Percentiles rank a stretch among this genome's conserved stretches.
phyloP scores from a whole-genome alignment of 164 flowering plant genomes.

The Vitis amurensis region DNA sequence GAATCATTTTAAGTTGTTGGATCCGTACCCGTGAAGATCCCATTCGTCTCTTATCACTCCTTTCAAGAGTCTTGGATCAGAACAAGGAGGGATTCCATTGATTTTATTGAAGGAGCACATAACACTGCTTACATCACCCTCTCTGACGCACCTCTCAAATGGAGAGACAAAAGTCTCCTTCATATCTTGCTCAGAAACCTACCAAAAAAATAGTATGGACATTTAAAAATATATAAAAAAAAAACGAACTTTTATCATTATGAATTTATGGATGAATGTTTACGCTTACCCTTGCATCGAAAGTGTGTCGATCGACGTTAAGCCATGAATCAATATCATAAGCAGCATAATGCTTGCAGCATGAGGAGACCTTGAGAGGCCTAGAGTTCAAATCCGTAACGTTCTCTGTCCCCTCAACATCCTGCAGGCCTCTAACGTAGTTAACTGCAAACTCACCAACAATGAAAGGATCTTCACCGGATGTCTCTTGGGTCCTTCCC shows the following conservation, averaged over 20 bases:
- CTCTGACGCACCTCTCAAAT: conserved; percentile 7
- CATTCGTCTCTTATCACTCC: neutral
- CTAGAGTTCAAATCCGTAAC: neutral
- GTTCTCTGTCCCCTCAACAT: conserved; percentile 7
- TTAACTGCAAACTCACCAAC: conserved; percentile 13
- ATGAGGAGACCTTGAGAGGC: conserved; percentile 23
- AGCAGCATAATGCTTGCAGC: conserved; percentile 30
- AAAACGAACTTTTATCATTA: too few species aligned
- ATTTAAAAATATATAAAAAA: too few species aligned
- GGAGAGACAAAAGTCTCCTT: neutral
- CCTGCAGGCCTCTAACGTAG: conserved; percentile 31
- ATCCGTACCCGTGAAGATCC: conserved; percentile 4
- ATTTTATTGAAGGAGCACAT: conserved; percentile 12
- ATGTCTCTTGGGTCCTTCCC: conserved; percentile 23
- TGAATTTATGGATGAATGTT: too few species aligned
- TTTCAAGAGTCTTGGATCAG: conserved; percentile 9
- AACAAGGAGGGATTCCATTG: conserved; percentile 9
- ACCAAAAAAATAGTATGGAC: neutral
- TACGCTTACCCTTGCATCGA: conserved; percentile 16
- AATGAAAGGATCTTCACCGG: conserved; percentile 25
- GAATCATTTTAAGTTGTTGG: too few species aligned
- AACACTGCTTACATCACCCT: conserved; percentile 1
- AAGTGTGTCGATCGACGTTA: conserved; percentile 9
- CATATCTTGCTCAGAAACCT: conserved; percentile 7
- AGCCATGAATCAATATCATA: conserved; percentile 27